phyloP scores from a whole-genome alignment of 305 asterid genomes.

The Fraxinus baroniana region DNA sequence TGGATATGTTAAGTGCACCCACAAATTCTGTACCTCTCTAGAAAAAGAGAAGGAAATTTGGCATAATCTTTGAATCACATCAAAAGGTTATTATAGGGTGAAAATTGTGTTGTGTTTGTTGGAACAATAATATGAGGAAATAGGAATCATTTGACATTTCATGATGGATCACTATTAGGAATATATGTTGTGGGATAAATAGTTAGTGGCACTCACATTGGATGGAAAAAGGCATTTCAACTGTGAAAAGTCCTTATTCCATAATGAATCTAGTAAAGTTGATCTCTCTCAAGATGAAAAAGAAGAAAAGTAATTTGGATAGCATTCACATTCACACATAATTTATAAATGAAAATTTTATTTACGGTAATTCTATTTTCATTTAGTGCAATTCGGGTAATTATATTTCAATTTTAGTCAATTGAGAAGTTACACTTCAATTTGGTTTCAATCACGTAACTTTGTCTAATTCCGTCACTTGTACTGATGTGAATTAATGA shows the following conservation, averaged over 20 bases:
- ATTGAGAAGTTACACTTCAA: too few relatives aligned
- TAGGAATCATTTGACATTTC: not conserved
- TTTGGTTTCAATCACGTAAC: too few relatives aligned
- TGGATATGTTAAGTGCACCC: not conserved
- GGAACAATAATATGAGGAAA: not conserved
- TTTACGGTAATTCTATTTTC: too few relatives aligned
- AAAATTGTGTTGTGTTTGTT: not conserved
- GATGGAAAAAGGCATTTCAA: not conserved
- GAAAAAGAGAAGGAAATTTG: not conserved
- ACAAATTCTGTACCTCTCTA: not conserved
- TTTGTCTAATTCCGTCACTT: too few relatives aligned
- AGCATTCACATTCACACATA: not conserved
- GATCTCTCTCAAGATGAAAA: not conserved
- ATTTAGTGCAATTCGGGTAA: not conserved
- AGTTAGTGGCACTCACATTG: not conserved
- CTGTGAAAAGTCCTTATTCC: not conserved
- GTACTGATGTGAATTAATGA: too few relatives aligned
- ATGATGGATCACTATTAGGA: not conserved
- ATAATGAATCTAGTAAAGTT: not conserved
- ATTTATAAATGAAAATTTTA: not conserved
- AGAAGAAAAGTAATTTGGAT: not conserved
- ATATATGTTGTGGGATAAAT: not conserved
- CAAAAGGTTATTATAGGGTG: not conserved
- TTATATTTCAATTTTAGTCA: not conserved
- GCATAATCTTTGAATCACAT: not conserved